Evolutionary conservation across 1,139 yeast genomes (phyloP), one percentile per base, ranked within the genome.

Genomic region (Pneumocystis wakefieldiae): DNA sequence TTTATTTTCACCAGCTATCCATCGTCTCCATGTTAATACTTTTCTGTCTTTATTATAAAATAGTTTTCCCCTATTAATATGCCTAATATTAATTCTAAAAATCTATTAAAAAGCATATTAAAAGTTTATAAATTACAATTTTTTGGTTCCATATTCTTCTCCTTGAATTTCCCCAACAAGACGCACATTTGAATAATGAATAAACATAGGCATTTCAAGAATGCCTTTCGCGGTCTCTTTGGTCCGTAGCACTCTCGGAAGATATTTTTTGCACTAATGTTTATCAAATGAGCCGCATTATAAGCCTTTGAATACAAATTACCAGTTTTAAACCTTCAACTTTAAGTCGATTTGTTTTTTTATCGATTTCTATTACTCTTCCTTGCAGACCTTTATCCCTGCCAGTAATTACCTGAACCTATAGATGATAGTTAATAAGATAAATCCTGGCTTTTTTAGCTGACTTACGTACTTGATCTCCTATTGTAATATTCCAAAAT

Each of bases 401-500:
- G 1, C 66, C 66, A 4, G 62, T 28, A 55, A 64, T 64, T 37
- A 62, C 61, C 17, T 61, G 66, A 19, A 57, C 59, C 59, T 57
- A 37, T 28, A 37, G 6, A 57, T 3, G 2, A 14, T 57, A n/a
- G 3, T 39, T 24, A 57, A 17, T 17, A 57, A 19, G 4, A n/a
- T 19, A 57, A 12, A 57, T 29, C 15, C 3, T 12, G 2, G 10
- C 14, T 37, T 37, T 15, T 15, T 7, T 29, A 1, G 6, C 14
- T 24, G 19, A 12, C 32, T 19, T 8, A 1, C 29, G 7, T 32
- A 63, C 65, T 15, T 58, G 59, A 17, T 64, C 66, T 38, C 66
- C 66, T 28, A 62, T 61, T n/a, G 66, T 63, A 28, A 64, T 64
- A 19, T 62, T 62, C 66, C 66, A 64, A 29, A 55, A 62, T 28